Conservation (phyloP, 2,329 filamentous ascomycete species). For the Aspergillus viridinutans region DNA sequence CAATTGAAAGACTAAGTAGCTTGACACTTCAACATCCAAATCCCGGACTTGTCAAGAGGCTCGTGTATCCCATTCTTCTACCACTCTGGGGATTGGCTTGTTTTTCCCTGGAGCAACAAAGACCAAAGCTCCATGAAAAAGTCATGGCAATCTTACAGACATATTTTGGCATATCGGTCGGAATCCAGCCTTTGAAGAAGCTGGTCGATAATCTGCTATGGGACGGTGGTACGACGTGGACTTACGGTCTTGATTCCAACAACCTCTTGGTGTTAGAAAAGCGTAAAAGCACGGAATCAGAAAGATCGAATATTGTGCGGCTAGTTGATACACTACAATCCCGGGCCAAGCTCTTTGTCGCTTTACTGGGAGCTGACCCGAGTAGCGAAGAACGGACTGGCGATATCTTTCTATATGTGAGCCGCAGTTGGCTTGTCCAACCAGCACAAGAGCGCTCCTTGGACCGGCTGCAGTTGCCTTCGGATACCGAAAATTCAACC, state of each 20-base stretch:
- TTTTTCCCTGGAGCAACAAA: conserved; percentile 30
- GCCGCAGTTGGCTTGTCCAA: conserved; percentile 39
- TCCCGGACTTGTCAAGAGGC: conserved; percentile 39
- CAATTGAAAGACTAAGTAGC: conserved; percentile 32
- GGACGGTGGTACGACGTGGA: conserved; percentile 37
- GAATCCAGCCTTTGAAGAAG: conserved; percentile 32
- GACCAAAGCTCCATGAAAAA: conserved; percentile 24
- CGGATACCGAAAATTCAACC: conserved; percentile 20
- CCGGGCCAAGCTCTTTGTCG: conserved; percentile 36
- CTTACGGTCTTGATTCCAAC: conserved; percentile 23
- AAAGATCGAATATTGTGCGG: conserved; percentile 26
- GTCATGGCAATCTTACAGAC: conserved; percentile 32
- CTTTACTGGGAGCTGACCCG: conserved; percentile 36
- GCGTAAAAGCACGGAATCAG: conserved; percentile 13
- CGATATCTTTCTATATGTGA: conserved; percentile 41
- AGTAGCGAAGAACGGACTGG: conserved; percentile 37
- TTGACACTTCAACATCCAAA: conserved; percentile 41
- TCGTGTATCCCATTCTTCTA: conserved; percentile 37
- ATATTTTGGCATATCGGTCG: conserved; percentile 40
- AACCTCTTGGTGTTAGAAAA: conserved; percentile 25
- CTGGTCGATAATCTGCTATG: conserved; percentile 40
- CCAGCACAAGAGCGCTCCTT: conserved; percentile 9
- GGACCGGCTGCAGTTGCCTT: conserved; percentile 10
- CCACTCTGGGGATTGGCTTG: conserved; percentile 41
- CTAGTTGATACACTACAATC: conserved; percentile 33